Base-by-base conservation (phyloP, 2,329 filamentous ascomycete genomes). In the Verticillium zaregamsianum region DNA sequence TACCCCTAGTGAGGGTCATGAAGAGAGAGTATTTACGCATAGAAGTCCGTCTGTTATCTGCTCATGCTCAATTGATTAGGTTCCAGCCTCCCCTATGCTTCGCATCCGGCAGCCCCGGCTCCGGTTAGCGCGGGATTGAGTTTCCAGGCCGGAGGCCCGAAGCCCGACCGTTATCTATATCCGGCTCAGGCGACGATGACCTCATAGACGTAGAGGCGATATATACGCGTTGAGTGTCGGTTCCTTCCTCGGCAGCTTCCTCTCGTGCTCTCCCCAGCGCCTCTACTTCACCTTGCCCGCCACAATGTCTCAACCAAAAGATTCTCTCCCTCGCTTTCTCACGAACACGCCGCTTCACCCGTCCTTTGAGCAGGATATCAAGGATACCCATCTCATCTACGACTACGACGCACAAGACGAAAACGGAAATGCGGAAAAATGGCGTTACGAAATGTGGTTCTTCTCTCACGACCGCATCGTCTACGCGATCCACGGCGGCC, bases 391-490 rank as follows among this genome's bases (percentile, higher is more conserved):
- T 64, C 73, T 86, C 1, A 75, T 86, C 59, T 86, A 87, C 69
- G 82, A 86, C 65, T 86, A 86, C 65, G 75, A 79, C 49, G 82
- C 80, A 0, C 70, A 80, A 59, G 78, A 82, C 60, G 65, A 64
- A 2, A 61, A 78, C 1, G 81, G 82, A 11, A 80, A 80, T 5
- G 78, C 82, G 0, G 81, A 85, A 59, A 86, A 84, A 68, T 87
- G 84, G 85, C 79, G 82, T 2, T 87, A 87, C 66, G 84, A 87
- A 63, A 80, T 87, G 68, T 86, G 84, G 84, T 86, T 86, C 71
- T 82, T 82, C 66, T 83, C 79, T n/a, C 72, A 79, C 20, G 72
- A 78, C 60, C 78, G 82, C 5, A 79, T 85, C 57, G 80, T 86
- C 62, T 87, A 87, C 66, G 79, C 79, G 28, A 87, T 87, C 60